Evolutionary conservation across 83 land plant species (phyloP).

Genomic region (Picea abies): DNA sequence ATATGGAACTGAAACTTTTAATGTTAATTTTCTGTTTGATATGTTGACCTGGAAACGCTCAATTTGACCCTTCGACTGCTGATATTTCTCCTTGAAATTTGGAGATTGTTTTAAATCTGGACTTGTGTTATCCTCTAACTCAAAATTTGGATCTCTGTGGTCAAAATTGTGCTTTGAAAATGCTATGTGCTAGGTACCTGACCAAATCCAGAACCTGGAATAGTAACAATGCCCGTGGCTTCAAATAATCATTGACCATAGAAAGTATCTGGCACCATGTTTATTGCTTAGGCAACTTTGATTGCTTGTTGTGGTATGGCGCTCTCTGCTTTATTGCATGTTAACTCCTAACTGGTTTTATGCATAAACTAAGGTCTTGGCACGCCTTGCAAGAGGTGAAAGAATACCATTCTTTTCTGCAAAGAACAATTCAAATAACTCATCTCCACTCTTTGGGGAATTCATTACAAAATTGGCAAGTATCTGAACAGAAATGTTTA

Average conservation of each 20-base stretch:
- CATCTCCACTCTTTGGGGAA: slow-evolving; percentile 98
- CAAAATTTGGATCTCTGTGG: slow-evolving; percentile 36
- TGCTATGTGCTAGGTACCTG: slow-evolving; percentile 93
- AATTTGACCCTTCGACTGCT: too few relatives aligned
- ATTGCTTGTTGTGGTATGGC: slow-evolving; percentile 89
- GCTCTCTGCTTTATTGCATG: slow-evolving; percentile 97
- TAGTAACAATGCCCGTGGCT: slow-evolving; percentile 95
- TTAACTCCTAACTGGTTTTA: slow-evolving; percentile 87
- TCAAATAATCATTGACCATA: slow-evolving; percentile 82
- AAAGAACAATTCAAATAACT: slow-evolving; percentile 68
- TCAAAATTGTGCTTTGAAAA: slow-evolving; percentile 74
- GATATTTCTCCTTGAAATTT: too few relatives aligned
- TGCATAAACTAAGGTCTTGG: slow-evolving; percentile 85
- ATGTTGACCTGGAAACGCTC: too few relatives aligned
- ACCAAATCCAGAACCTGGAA: slow-evolving; percentile 98
- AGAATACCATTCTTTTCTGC: slow-evolving; percentile 86
- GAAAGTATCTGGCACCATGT: slow-evolving; percentile 85
- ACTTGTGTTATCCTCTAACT: too few relatives aligned
- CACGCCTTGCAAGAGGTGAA: slow-evolving; percentile 87
- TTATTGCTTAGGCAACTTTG: slow-evolving; percentile 79
- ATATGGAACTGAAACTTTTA: too few relatives aligned
- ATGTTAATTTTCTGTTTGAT: too few relatives aligned
- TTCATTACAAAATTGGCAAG: slow-evolving; percentile 96
- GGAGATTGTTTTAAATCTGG: too few relatives aligned
- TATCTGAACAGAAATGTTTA: slow-evolving; percentile 90